Evolutionary conservation across 2,329 filamentous ascomycete species (phyloP).

Genomic region (Xylariaceae sp.): DNA sequence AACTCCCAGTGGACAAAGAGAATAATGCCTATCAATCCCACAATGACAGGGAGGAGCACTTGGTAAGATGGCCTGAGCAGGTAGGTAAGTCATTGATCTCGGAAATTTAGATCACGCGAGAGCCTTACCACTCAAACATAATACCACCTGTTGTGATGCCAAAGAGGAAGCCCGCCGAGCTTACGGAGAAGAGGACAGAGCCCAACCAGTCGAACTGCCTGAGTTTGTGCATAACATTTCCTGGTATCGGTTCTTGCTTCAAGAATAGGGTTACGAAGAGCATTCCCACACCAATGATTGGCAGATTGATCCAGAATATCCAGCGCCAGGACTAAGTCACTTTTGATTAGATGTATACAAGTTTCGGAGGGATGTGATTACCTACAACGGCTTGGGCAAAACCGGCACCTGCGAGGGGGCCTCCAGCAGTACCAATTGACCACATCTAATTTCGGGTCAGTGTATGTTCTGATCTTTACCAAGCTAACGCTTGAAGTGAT

Average conservation of each 20-base stretch:
- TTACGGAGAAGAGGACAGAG: conserved; percentile 54
- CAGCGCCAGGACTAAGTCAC: no score
- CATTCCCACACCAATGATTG: no score
- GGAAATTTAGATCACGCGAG: not conserved
- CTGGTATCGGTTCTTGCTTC: conserved; percentile 42
- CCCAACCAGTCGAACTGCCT: conserved; percentile 61
- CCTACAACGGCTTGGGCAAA: conserved; percentile 41
- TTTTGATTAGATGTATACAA: no score
- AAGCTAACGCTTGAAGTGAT: no score
- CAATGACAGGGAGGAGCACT: conserved; percentile 56
- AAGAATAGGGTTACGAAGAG: conserved; percentile 19
- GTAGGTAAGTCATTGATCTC: not conserved
- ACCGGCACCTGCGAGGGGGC: conserved; percentile 49
- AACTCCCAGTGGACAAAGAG: conserved; percentile 51
- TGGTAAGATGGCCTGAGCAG: conserved; percentile 43
- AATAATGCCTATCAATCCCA: conserved; percentile 49
- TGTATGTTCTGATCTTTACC: no score
- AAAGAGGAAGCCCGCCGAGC: conserved; percentile 12
- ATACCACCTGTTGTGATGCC: conserved; percentile 61
- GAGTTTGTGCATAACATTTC: conserved; percentile 43
- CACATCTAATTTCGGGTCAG: no score
- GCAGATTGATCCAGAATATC: no score
- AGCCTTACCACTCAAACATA: conserved; percentile 55
- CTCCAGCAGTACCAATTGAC: conserved; percentile 51
- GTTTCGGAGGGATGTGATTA: no score